A percentile compares a stretch with the other conserved stretches of the same genome.
These are phyloP conservation scores for Boletus rubroflammeus DNA, from an alignment of 768 basidiomycete genomes.

Conservation along the genomic window DNA sequence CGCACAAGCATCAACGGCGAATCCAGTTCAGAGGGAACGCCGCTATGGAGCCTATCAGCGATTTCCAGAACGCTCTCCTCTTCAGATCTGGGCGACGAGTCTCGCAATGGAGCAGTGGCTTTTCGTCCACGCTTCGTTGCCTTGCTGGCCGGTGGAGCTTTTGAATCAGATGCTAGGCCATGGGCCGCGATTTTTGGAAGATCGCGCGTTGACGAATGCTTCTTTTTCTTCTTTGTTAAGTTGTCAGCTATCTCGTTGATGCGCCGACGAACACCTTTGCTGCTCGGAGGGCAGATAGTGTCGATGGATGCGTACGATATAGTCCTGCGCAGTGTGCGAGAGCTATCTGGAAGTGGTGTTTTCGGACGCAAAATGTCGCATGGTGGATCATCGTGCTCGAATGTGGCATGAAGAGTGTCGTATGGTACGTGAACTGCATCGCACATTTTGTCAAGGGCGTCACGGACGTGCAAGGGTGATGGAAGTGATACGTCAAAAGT, in stretches of 20 bases:
- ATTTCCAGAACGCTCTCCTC: neutral
- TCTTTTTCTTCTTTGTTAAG: conserved; percentile 6
- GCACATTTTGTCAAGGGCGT: neutral
- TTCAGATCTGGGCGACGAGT: neutral
- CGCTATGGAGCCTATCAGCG: conserved; percentile 4
- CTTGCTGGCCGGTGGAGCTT: neutral
- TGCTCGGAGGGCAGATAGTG: conserved; percentile 6
- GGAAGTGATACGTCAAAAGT: neutral
- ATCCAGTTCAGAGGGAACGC: neutral
- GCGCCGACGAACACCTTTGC: conserved; percentile 12
- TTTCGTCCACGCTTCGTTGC: neutral
- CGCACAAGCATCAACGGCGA: neutral
- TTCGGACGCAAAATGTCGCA: neutral
- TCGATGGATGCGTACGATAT: conserved; percentile 18
- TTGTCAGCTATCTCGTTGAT: conserved; percentile 9
- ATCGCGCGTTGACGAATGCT: neutral
- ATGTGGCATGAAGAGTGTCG: neutral
- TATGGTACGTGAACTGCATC: neutral
- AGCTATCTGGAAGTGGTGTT: conserved; percentile 1
- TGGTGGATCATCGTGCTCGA: neutral
- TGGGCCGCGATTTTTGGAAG: neutral
- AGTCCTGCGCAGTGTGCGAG: conserved; percentile 15
- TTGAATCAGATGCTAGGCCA: neutral
- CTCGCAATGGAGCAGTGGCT: neutral
- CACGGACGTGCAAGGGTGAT: neutral